Evolutionary conservation across 2,329 filamentous ascomycete species (phyloP).

Genomic region (Cercospora sojina): DNA sequence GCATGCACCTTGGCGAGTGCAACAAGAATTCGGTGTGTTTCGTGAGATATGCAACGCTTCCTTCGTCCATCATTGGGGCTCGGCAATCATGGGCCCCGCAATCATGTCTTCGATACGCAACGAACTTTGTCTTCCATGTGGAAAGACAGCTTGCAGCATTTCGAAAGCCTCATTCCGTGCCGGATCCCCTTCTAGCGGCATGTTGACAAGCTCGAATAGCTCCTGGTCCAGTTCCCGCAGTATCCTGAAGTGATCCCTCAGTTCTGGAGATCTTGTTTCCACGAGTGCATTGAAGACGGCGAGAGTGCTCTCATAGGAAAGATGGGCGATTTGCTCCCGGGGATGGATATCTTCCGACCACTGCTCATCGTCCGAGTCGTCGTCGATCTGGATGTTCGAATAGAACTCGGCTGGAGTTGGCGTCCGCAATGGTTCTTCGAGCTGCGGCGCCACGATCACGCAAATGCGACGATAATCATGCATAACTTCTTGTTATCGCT

Average conservation of each 20-base stretch:
- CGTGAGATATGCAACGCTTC: not conserved
- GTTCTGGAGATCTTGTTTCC: not conserved
- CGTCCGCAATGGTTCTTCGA: not conserved
- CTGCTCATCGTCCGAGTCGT: not conserved
- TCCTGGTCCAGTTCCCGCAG: not conserved
- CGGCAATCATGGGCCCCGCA: too few species aligned
- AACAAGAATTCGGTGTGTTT: not conserved
- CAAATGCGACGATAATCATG: not conserved
- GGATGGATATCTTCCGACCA: not conserved
- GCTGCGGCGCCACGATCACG: not conserved
- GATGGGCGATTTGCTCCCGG: not conserved
- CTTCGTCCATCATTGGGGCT: too few species aligned
- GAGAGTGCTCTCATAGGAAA: not conserved
- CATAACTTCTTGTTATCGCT: not conserved
- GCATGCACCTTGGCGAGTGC: not conserved
- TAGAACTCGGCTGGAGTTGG: not conserved
- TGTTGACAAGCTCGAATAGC: not conserved
- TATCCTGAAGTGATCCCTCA: not conserved
- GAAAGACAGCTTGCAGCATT: not conserved
- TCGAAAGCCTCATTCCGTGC: not conserved
- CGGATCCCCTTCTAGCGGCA: not conserved
- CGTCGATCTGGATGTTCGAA: not conserved
- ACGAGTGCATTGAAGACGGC: not conserved
- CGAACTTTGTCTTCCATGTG: not conserved
- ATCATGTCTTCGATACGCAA: too few species aligned